A percentile compares a stretch with the other conserved stretches of the same genome.
Evolutionary conservation across 208 protist genomes (phyloP).

Genomic region (Leishmania amazonensis): DNA sequence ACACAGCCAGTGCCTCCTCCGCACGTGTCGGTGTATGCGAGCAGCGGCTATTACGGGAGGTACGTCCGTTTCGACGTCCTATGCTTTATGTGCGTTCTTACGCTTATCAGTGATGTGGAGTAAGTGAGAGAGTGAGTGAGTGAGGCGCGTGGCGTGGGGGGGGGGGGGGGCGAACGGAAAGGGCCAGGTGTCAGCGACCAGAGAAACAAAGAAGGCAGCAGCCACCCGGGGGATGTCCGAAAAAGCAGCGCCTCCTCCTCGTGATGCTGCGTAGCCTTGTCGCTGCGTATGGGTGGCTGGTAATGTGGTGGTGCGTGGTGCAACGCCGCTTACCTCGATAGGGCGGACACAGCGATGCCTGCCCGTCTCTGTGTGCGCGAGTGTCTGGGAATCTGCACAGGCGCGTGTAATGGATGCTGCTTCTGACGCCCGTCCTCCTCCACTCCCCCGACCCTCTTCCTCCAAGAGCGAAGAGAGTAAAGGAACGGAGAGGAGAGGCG

Average conservation of each 20-base stretch:
- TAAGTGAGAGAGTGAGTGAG: not conserved
- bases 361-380: not conserved
- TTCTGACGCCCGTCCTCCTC: not conserved
- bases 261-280: not conserved
- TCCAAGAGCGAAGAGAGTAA: not conserved
- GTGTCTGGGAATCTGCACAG: not conserved
- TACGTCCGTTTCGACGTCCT: not conserved
- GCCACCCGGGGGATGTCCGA: too few relatives aligned
- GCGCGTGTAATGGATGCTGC: not conserved
- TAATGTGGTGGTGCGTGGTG: not conserved
- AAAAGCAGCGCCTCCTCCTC: too few relatives aligned
- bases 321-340: not conserved
- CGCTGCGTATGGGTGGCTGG: not conserved
- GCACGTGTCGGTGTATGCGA: not conserved
- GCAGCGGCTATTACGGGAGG: not conserved
- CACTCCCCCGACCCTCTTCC: not conserved
- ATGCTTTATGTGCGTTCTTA: not conserved
- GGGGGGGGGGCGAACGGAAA: not conserved
- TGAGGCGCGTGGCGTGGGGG: not conserved
- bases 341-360: conserved; percentile 1
- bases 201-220: too few relatives aligned
- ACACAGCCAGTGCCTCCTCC: not conserved
- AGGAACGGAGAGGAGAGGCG: not conserved
- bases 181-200: too few relatives aligned
- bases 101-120: not conserved